Percentiles rank a stretch among this genome's conserved stretches.
Conservation (phyloP, 441 rosid genomes). For the Adansonia madagascariensis region DNA sequence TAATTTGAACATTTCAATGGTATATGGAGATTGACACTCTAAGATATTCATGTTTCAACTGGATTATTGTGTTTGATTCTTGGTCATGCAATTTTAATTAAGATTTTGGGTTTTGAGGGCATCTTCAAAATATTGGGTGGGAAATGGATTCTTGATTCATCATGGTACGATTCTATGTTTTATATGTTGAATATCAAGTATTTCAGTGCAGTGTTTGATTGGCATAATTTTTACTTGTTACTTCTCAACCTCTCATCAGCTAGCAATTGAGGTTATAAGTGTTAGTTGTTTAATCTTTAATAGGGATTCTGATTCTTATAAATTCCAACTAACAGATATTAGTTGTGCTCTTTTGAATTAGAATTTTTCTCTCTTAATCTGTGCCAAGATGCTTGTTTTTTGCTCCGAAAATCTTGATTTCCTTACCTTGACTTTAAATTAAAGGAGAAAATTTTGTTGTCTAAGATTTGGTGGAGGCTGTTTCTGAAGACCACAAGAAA, state of each 20-base stretch:
- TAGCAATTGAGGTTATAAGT: not conserved
- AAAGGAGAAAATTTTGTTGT: not conserved
- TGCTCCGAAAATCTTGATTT: not conserved
- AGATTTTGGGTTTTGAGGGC: not conserved
- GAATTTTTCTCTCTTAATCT: not conserved
- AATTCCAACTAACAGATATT: not conserved
- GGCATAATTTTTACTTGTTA: slow-evolving; percentile 10
- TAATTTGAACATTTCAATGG: not conserved
- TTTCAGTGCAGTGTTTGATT: slow-evolving; percentile 8
- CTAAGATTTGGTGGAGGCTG: slow-evolving; percentile 66
- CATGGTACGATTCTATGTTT: not conserved
- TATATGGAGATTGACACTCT: not conserved
- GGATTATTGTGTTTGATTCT: slow-evolving; percentile 15
- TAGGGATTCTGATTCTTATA: not conserved
- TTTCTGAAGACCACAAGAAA: slow-evolving; percentile 82
- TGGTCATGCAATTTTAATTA: slow-evolving; percentile 1
- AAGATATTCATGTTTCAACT: not conserved
- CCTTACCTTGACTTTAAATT: not conserved
- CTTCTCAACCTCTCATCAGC: no score
- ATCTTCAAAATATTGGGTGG: not conserved
- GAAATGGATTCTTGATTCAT: slow-evolving; percentile 7
- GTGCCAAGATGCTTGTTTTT: not conserved
- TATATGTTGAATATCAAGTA: not conserved
- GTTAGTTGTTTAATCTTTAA: not conserved
- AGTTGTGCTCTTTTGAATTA: not conserved